phyloP scores from a whole-genome alignment of 805 yeast species.

The Ogataea nitratoaversa region DNA sequence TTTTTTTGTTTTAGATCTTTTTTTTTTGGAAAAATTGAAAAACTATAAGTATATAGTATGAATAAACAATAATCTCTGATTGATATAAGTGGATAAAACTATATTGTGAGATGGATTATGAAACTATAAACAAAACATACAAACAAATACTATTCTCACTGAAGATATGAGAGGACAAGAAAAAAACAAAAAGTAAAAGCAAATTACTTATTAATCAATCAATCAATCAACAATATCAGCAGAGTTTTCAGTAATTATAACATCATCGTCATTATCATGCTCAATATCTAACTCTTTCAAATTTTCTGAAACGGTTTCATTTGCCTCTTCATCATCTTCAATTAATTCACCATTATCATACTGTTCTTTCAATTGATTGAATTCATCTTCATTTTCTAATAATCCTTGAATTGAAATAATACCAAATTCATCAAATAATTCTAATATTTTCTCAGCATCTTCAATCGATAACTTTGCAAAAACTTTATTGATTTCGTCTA shows the following conservation, averaged over 20 bases:
- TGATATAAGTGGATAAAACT: too few relatives aligned
- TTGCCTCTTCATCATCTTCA: constrained; percentile 17
- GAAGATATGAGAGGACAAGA: not conserved
- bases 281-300: constrained; percentile 16
- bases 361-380: constrained; percentile 48
- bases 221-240: constrained; percentile 39
- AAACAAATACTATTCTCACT: too few relatives aligned
- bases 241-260: constrained; percentile 17
- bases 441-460: constrained; percentile 77
- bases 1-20: too few relatives aligned
- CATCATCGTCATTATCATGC: constrained; percentile 12
- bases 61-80: too few relatives aligned
- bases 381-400: constrained; percentile 69
- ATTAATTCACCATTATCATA: constrained; percentile 34
- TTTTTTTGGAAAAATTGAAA: too few relatives aligned
- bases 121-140: too few relatives aligned
- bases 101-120: too few relatives aligned
- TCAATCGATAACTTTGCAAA: constrained; percentile 68
- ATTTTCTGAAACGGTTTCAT: constrained; percentile 8
- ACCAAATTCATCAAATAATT: constrained; percentile 71
- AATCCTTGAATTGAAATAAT: constrained; percentile 79
- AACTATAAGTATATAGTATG: too few relatives aligned
- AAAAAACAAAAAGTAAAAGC: not conserved
- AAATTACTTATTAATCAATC: not conserved
- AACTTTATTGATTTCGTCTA: constrained; percentile 79